Percentiles rank a stretch among this genome's conserved stretches.
These are phyloP conservation scores for Geranium rotundifolium DNA, from an alignment of 345 rosid species.

Conservation along the genomic window DNA sequence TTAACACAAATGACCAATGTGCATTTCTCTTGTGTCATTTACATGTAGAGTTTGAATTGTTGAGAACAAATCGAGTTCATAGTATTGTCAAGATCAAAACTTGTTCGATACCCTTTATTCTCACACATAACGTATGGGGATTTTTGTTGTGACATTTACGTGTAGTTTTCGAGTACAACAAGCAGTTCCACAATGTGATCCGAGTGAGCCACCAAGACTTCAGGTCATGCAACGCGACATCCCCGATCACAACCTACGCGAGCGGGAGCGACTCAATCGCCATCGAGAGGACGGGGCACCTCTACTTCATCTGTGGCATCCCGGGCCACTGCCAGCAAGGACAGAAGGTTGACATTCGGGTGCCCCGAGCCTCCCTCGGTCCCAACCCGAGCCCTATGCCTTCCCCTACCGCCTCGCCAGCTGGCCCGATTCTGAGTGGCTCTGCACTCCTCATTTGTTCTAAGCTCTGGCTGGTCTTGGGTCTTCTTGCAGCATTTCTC, in stretches of 20 bases:
- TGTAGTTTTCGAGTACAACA: slow-evolving; percentile 6
- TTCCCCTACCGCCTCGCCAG: neutral
- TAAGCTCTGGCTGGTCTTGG: too few relatives aligned
- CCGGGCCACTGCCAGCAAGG: slow-evolving; percentile 5
- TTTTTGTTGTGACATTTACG: neutral
- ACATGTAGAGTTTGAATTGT: too few relatives aligned
- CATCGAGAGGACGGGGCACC: neutral
- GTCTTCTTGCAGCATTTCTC: too few relatives aligned
- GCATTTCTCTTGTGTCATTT: too few relatives aligned
- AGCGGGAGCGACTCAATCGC: slow-evolving; percentile 1
- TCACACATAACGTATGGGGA: too few relatives aligned
- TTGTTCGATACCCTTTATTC: too few relatives aligned
- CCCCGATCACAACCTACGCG: neutral
- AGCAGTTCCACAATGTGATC: neutral
- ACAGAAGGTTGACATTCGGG: neutral
- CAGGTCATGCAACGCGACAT: neutral
- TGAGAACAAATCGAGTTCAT: too few relatives aligned
- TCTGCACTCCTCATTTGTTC: too few relatives aligned
- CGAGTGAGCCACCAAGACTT: slow-evolving; percentile 1
- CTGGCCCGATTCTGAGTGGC: too few relatives aligned
- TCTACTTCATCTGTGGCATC: slow-evolving; percentile 5
- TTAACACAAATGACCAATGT: too few relatives aligned
- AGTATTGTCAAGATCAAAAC: neutral
- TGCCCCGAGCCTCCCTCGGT: neutral
- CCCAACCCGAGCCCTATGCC: neutral